A percentile compares a stretch with the other conserved stretches of the same genome.
Conservation (phyloP, 75 land plant species). For the Pinus albicaulis region DNA sequence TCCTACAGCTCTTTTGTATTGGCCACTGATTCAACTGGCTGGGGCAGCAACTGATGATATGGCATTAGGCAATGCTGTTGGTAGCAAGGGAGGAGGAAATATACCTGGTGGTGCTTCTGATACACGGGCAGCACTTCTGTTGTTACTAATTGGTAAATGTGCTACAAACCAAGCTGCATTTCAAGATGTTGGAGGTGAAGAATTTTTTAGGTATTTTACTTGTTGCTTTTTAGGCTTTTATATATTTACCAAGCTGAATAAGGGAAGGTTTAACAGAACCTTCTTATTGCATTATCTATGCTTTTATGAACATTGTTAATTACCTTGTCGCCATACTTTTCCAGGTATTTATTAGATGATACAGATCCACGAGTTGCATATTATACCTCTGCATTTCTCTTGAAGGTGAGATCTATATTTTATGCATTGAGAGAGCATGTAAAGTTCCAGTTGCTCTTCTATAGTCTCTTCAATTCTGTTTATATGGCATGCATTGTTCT, state of each 20-base stretch:
- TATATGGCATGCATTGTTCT: background rate
- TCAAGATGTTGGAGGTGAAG: constrained; percentile 91
- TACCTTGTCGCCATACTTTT: background rate
- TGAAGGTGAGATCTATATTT: constrained; percentile 60
- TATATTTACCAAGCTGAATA: background rate
- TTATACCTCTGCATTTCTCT: constrained; percentile 91
- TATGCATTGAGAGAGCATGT: background rate
- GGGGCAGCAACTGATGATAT: constrained; percentile 95
- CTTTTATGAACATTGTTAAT: background rate
- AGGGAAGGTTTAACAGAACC: background rate
- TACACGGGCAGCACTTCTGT: constrained; percentile 81
- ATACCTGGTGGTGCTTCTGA: constrained; percentile 92
- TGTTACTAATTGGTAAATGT: constrained; percentile 94
- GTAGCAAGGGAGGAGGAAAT: constrained; percentile 93
- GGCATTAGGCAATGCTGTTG: constrained; percentile 92
- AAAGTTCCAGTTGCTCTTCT: background rate
- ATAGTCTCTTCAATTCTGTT: background rate
- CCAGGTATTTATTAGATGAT: constrained; percentile 92
- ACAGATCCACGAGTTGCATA: constrained; percentile 97
- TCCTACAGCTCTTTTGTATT: constrained; percentile 82
- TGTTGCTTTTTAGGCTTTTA: background rate
- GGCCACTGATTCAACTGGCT: constrained; percentile 98
- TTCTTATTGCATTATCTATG: background rate
- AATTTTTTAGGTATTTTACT: constrained; percentile 83
- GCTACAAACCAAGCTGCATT: constrained; percentile 78